Base-by-base conservation (phyloP, 768 basidiomycete species). In the Russula ochroleuca region DNA sequence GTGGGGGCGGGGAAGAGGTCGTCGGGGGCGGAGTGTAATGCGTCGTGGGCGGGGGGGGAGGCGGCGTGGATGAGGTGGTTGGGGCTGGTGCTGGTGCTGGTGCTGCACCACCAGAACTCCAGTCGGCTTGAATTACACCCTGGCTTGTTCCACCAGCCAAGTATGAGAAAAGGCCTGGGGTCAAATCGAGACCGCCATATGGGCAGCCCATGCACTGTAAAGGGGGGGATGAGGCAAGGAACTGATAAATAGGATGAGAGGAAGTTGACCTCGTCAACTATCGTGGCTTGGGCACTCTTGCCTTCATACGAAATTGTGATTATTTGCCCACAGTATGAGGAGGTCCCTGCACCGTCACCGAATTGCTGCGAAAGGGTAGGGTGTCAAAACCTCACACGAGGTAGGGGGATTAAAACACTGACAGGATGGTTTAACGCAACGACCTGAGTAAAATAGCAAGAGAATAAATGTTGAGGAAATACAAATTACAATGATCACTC, bases 241-340 rank as follows among this genome's bases (percentile, higher is more conserved):
- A 10, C 3, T 8, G 1, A 35, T 38, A 21, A 37, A 51, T 33
- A 23, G 2, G 35, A 47, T 47, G 21, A 23, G 11, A 52, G 40
- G 37, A 62, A 61, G 55, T 70, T 66, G 55, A 85, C 87, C 83
- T 80, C 73, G 72, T 92, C 90, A 75, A 79, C 78, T 69, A 92
- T 83, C 1, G 67, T 73, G 5, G 90, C 90, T 1, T 59, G 60
- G 13, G 84, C 76, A 1, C 82, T 81, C 71, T 83, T 85, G 62
- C 88, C 88, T 41, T 78, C 77, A 69, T 78, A 84, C 5, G 76
- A 75, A 74, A 93, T 85, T 11, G 80, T 81, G 67, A 93, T 86
- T 21, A 67, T 69, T 70, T 81, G 75, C 71, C 81, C 81, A 73
- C 91, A 93, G 43, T 83, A 57, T 23, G 84, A 83, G n/a, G n/a